These are phyloP conservation scores for Apiospora malaysiana DNA, from an alignment of 2,329 filamentous ascomycete genomes.

Conservation along the genomic window DNA sequence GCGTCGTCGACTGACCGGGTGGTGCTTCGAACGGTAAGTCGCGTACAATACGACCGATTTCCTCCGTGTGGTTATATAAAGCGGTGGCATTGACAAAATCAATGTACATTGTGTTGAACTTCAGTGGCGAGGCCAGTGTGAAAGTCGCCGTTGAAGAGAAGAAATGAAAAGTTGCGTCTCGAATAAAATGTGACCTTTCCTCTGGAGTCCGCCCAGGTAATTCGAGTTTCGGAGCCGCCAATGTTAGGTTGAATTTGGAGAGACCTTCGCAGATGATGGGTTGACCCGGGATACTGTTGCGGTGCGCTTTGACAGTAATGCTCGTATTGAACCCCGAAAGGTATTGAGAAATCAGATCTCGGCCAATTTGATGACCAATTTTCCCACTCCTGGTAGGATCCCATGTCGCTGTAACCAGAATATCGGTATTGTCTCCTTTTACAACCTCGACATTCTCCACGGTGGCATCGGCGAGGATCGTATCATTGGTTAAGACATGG, in stretches of 20 bases:
- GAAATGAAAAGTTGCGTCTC: slow-evolving; percentile 85
- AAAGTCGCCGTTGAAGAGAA: slow-evolving; percentile 88
- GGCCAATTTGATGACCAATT: slow-evolving; percentile 66
- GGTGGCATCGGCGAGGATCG: slow-evolving; percentile 76
- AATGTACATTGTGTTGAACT: slow-evolving; percentile 75
- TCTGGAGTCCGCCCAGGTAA: slow-evolving; percentile 58
- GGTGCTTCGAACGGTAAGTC: slow-evolving; percentile 76
- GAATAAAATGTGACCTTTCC: slow-evolving; percentile 72
- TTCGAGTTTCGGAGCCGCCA: slow-evolving; percentile 72
- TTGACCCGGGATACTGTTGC: slow-evolving; percentile 73
- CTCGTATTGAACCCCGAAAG: slow-evolving; percentile 88
- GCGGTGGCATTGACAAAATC: slow-evolving; percentile 84
- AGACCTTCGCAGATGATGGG: slow-evolving; percentile 76
- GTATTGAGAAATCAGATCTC: slow-evolving; percentile 81
- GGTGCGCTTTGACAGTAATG: slow-evolving; percentile 74
- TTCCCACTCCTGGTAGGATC: slow-evolving; percentile 71
- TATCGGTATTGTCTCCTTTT: slow-evolving; percentile 73
- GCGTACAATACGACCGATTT: slow-evolving; percentile 79
- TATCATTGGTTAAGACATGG: slow-evolving; percentile 75
- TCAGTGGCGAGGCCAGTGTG: slow-evolving; percentile 78
- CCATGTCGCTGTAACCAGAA: slow-evolving; percentile 75
- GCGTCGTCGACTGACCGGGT: slow-evolving; percentile 75
- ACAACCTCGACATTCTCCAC: slow-evolving; percentile 67
- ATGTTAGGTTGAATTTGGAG: slow-evolving; percentile 71
- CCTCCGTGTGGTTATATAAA: slow-evolving; percentile 80